Evolutionary conservation across 23 red algal species (phyloP), one percentile per base, ranked within the genome.

Genomic region (Pyropia haitanensis): DNA sequence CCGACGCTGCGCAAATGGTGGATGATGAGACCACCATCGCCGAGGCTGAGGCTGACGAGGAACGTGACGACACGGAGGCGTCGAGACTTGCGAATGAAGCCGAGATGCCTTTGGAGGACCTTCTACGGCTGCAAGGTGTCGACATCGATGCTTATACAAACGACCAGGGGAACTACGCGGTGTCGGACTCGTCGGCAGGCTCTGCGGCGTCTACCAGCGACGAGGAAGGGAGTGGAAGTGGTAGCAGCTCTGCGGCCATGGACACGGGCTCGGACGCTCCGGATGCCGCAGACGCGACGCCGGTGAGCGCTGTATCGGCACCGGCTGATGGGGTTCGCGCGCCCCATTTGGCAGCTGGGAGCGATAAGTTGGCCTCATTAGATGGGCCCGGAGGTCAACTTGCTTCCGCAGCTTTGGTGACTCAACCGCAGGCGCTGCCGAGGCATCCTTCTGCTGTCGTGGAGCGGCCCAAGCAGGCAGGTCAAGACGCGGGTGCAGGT

Each of bases 1-100:
- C 39, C 39, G 13, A 10, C 39, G 39, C 39, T 23, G 0, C 1
- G 44, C 6, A 64, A 25, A 33, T 48, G 26, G 29, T 70, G 14
- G 83, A 88, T 50, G 83, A 88, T 63, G 83, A 88, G 56, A 52
- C 54, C 13, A 88, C 83, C 5, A 77, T 88, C 10, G 19, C 32
- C 24, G 73, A 54, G 18, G 83, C 73, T 12, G 83, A 88, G 52
- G 28, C 8, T 49, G 67, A 78, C 27, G 83, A 78, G 18, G 50
- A 26, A 30, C 68, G 48, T 6, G 68, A 88, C 68, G 83, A 51
- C 3, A 31, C 13, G 22, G 72, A 78, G 50, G 49, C 58, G 19
- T 28, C 64, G 50, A 55, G 51, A 48, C 55, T 88, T 19, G 72
- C 52, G 0, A 53, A 60, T 24, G 83, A 88, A 25, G 83, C 83